These are phyloP conservation scores for Prunus campanulata DNA, from an alignment of 306 rosid species.

Conservation along the genomic window DNA sequence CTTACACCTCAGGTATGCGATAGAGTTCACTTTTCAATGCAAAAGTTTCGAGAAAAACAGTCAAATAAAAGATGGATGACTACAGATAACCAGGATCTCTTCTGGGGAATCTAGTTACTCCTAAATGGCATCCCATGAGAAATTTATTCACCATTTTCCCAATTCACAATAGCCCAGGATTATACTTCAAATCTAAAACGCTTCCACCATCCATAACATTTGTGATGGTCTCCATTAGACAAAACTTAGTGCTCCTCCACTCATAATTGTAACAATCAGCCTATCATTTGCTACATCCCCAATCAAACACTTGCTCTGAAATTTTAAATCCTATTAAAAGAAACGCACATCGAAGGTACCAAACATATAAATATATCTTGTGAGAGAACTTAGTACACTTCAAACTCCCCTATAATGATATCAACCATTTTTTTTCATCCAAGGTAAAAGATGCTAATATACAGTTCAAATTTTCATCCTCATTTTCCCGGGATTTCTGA, in stretches of 20 bases:
- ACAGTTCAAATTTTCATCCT: neutral
- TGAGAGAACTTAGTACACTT: neutral
- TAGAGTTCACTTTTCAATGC: neutral
- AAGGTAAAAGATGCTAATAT: neutral
- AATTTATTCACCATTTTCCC: neutral
- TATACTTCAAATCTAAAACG: neutral
- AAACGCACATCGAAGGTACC: neutral
- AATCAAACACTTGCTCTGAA: neutral
- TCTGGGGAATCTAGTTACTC: neutral
- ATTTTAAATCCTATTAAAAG: neutral
- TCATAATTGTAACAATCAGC: neutral
- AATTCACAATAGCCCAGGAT: neutral
- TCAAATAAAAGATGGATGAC: neutral
- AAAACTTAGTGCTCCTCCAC: neutral
- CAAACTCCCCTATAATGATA: neutral
- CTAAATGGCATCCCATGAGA: neutral
- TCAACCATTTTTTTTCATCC: constrained; percentile 3
- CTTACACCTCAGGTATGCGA: neutral
- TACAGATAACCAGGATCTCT: neutral
- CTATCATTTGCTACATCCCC: neutral
- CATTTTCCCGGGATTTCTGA: constrained; percentile 6
- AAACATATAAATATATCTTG: neutral
- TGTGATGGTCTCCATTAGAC: neutral
- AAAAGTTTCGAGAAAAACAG: neutral
- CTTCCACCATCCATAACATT: neutral